Conservation (phyloP, 148 eudicot genomes). For the Camellia japonica region DNA sequence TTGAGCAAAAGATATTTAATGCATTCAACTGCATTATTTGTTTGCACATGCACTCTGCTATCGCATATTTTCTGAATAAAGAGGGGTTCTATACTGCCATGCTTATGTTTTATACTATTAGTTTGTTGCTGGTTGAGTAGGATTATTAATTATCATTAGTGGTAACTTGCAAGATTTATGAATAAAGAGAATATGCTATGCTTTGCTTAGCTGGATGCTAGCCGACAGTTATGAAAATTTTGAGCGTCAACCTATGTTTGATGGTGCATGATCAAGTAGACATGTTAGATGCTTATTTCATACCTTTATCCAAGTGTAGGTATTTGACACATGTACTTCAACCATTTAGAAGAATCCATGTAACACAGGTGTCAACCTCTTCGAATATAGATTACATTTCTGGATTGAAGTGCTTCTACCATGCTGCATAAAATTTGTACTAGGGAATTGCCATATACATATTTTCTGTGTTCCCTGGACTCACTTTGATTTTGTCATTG, state of each 20-base stretch:
- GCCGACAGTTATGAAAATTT: not conserved
- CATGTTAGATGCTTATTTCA: no score
- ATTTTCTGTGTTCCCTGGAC: not conserved
- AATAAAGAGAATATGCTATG: not conserved
- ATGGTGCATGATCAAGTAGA: no score
- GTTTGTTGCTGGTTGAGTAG: not conserved
- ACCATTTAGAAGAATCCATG: no score
- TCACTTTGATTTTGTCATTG: not conserved
- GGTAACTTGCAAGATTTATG: not conserved
- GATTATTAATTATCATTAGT: not conserved
- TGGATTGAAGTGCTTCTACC: not conserved
- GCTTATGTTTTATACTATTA: not conserved
- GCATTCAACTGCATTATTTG: not conserved
- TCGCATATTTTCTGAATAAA: no score
- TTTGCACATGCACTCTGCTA: not conserved
- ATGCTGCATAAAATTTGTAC: not conserved
- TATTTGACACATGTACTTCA: no score
- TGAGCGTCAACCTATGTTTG: not conserved
- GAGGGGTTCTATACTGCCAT: no score
- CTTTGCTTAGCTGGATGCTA: conserved; percentile 6
- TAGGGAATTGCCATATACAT: not conserved
- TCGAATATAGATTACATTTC: not conserved
- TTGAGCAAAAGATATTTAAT: not conserved
- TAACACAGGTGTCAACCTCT: no score
- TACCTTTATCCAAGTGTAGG: no score